Evolutionary conservation across 106 monocot genomes (phyloP), one percentile per base, ranked within the genome.

Genomic region (Ottelia alismoides): DNA sequence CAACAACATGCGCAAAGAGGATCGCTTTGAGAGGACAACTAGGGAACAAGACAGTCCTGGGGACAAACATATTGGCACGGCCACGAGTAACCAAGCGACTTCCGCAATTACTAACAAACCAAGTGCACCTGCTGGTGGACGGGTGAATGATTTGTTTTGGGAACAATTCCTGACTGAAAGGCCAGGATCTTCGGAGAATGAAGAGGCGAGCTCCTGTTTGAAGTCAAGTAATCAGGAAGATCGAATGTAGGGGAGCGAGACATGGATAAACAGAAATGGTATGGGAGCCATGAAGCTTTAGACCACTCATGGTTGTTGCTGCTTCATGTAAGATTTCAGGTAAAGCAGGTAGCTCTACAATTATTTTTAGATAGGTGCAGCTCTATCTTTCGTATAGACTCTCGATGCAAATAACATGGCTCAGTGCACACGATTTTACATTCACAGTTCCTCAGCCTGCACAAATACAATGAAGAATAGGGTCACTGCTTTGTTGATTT

Each of bases 141-240:
- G 74, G 58, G 70, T 70, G 47, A 90, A 90, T 56, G 90, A 90
- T 65, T 61, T 72, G 57, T 90, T 90, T 74, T 90, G 90, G 90
- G 84, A 90, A 72, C 83, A 90, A 58, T 90, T 90, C 51, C 54
- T 90, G 25, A 90, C 84, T 28, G 89, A 90, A 57, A 68, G 83
- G 11, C 83, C 89, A 6, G 89, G 83, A 10, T 79, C 76, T 26
- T 76, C 73, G 4, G 83, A 89, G 24, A 69, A 51, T 2, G 83
- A 89, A 55, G 83, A 89, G 53, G 74, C 83, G 27, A 89, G 70
- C 43, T 88, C 88, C 21, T 61, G 31, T 47, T 64, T 72, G 32
- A 65, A 51, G 49, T n/a, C 58, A 11, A 68, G 69, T 55, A 48
- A 67, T 66, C 31, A 3, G 24, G 43, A 58, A 6, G 70, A 74